Conservation (phyloP, 2,329 filamentous ascomycete species). For the Fusarium penzigii region DNA sequence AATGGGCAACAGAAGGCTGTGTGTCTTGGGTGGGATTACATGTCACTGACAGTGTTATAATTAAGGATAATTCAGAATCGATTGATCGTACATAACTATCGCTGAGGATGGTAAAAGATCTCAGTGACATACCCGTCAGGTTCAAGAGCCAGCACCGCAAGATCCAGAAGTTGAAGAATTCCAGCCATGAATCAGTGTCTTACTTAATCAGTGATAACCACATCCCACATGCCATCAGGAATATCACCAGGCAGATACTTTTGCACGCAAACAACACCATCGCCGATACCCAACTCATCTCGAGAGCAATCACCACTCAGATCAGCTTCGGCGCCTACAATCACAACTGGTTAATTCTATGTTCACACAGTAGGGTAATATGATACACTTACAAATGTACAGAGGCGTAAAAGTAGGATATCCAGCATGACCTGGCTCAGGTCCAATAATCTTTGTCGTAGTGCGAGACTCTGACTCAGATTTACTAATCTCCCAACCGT, state of each 20-base stretch:
- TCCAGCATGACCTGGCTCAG: slow-evolving; percentile 7
- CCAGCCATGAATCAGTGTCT: too few species aligned
- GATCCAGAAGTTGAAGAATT: too few species aligned
- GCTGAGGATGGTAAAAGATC: too few species aligned
- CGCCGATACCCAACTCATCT: not conserved
- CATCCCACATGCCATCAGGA: slow-evolving; percentile 6
- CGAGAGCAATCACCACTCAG: slow-evolving; percentile 1
- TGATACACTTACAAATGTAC: slow-evolving; percentile 4
- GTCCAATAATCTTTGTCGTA: slow-evolving; percentile 1
- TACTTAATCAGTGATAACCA: slow-evolving; percentile 10
- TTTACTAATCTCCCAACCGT: slow-evolving; percentile 6
- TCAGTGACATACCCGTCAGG: too few species aligned
- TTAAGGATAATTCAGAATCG: too few species aligned
- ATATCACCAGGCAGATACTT: slow-evolving; percentile 7
- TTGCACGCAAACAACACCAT: slow-evolving; percentile 7
- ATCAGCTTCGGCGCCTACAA: not conserved
- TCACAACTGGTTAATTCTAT: not conserved
- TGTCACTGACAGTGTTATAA: too few species aligned
- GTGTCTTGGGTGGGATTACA: too few species aligned
- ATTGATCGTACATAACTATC: too few species aligned
- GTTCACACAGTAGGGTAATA: not conserved
- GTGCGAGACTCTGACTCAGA: slow-evolving; percentile 4
- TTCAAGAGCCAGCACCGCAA: too few species aligned
- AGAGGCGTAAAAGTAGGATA: slow-evolving; percentile 13
- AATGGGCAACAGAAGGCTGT: too few species aligned